A percentile compares a stretch with the other conserved stretches of the same genome.
These are phyloP conservation scores for Akanthomyces lecanii DNA, from an alignment of 2,329 filamentous ascomycete genomes.

Conservation along the genomic window DNA sequence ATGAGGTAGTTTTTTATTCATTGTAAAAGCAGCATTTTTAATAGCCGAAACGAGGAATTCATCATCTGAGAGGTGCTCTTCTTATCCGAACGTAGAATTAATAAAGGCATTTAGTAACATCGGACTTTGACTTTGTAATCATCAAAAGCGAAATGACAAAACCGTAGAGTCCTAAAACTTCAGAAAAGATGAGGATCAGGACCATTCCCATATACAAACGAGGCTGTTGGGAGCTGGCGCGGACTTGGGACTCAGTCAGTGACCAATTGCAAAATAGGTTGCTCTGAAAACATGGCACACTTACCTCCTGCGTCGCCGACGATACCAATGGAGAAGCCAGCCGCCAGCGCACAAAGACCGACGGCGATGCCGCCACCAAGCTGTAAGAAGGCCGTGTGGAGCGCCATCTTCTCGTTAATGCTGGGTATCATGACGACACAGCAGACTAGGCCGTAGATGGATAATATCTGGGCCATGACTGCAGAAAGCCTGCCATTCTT, in stretches of 20 bases:
- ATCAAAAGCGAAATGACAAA: slow-evolving; percentile 47
- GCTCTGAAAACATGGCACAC: slow-evolving; percentile 14
- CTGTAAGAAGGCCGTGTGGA: slow-evolving; percentile 41
- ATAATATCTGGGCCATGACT: slow-evolving; percentile 46
- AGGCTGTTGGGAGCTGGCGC: slow-evolving; percentile 44
- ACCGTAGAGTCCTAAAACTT: slow-evolving; percentile 43
- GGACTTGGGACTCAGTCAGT: slow-evolving; percentile 27
- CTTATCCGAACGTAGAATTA: not conserved
- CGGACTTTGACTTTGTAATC: slow-evolving; percentile 39
- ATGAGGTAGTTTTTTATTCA: not conserved
- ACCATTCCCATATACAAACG: slow-evolving; percentile 45
- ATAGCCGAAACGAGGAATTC: not conserved
- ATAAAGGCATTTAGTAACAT: slow-evolving; percentile 34
- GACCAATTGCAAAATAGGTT: not conserved
- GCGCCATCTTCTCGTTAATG: slow-evolving; percentile 38
- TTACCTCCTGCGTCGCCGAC: slow-evolving; percentile 42
- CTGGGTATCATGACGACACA: slow-evolving; percentile 41
- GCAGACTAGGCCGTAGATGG: slow-evolving; percentile 44
- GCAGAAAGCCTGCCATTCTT: slow-evolving; percentile 32
- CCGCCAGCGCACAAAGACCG: slow-evolving; percentile 42
- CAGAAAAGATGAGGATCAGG: slow-evolving; percentile 45
- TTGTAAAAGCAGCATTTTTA: not conserved
- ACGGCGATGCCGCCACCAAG: slow-evolving; percentile 41
- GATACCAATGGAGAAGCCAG: slow-evolving; percentile 44
- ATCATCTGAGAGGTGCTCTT: not conserved